Evolutionary conservation across 2,329 filamentous ascomycete species (phyloP).

Genomic region (Alternaria infectoria): DNA sequence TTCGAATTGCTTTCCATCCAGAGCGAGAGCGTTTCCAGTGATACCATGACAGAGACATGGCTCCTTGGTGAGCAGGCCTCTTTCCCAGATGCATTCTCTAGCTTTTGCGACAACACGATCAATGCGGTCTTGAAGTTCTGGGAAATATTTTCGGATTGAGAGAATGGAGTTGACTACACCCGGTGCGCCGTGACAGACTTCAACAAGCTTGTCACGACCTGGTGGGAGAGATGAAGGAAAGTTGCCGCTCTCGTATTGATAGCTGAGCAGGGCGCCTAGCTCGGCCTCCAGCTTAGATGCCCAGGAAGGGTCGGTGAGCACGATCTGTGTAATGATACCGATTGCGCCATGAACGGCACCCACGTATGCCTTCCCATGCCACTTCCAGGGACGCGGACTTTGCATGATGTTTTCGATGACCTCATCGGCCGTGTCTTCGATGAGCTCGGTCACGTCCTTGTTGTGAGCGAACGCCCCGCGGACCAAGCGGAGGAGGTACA

Average conservation of each 20-base stretch:
- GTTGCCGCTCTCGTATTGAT: constrained; percentile 68
- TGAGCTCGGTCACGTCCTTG: constrained; percentile 57
- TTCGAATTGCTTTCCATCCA: constrained; percentile 57
- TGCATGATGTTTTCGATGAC: constrained; percentile 67
- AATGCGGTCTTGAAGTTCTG: constrained; percentile 60
- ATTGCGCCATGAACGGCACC: constrained; percentile 73
- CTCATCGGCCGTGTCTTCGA: constrained; percentile 61
- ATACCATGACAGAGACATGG: constrained; percentile 71
- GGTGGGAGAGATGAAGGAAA: constrained; percentile 64
- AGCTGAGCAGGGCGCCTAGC: constrained; percentile 62
- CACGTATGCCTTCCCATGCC: constrained; percentile 67
- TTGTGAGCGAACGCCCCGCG: constrained; percentile 62
- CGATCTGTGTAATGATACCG: constrained; percentile 73
- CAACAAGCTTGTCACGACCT: constrained; percentile 60
- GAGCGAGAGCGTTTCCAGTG: constrained; percentile 67
- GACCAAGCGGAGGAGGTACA: constrained; percentile 71
- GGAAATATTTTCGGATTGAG: constrained; percentile 63
- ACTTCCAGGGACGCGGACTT: constrained; percentile 65
- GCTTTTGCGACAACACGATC: constrained; percentile 60
- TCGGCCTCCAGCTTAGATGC: constrained; percentile 61
- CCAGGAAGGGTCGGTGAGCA: constrained; percentile 63
- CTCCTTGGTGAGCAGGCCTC: constrained; percentile 67
- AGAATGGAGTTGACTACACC: constrained; percentile 66
- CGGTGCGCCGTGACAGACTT: constrained; percentile 72
- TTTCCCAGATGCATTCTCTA: constrained; percentile 61